Percentiles rank a stretch among this genome's conserved stretches.
phyloP scores from a whole-genome alignment of 2,329 filamentous ascomycete species.

The Microdochium trichocladiopsis region DNA sequence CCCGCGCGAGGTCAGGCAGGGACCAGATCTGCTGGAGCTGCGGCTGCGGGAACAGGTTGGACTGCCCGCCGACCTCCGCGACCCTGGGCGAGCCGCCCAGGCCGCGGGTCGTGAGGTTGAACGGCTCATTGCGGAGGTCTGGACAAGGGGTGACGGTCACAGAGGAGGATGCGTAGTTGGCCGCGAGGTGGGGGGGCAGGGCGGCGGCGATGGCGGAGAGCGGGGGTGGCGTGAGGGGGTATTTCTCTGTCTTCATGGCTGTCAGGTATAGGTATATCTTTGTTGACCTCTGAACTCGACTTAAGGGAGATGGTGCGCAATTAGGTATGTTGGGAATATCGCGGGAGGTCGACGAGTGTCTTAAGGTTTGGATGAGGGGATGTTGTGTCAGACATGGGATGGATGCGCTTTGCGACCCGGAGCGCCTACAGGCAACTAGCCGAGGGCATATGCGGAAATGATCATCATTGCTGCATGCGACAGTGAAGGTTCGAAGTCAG shows the following conservation, averaged over 20 bases:
- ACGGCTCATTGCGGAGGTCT: constrained; percentile 28
- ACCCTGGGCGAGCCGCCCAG: constrained; percentile 27
- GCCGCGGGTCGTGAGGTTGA: constrained; percentile 27
- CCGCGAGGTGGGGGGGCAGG: constrained; percentile 9
- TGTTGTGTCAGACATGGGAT: no score
- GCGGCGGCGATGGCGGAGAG: constrained; percentile 15
- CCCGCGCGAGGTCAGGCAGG: constrained; percentile 18
- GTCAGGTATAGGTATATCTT: no score
- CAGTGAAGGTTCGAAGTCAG: no score
- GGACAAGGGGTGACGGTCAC: constrained; percentile 21
- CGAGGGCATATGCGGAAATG: no score
- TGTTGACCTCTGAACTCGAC: no score
- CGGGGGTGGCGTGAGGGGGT: constrained; percentile 13
- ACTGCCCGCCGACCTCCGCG: constrained; percentile 35
- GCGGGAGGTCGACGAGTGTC: no score
- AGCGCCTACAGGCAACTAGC: no score
- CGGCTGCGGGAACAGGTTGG: constrained; percentile 29
- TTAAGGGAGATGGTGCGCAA: no score
- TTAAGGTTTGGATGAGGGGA: no score
- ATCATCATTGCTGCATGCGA: no score
- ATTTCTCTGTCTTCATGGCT: constrained; percentile 7
- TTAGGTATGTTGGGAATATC: no score
- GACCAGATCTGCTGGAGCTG: constrained; percentile 24
- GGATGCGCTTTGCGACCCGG: no score
- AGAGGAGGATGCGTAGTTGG: constrained; percentile 13